Conservation (phyloP, 176 grass and related monocot genomes). For the Lolium perenne region DNA sequence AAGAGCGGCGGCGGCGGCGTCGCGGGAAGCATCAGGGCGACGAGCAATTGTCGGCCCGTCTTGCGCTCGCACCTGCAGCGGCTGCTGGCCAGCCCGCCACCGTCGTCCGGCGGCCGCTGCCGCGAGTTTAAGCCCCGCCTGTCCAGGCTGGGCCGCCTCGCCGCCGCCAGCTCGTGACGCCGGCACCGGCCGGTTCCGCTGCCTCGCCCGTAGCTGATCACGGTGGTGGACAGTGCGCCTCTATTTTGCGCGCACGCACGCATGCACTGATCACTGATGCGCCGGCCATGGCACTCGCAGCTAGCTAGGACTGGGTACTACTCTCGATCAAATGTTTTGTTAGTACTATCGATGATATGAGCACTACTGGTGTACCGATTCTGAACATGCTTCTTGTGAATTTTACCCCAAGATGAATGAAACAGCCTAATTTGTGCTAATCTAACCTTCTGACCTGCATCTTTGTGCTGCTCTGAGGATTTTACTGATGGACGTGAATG, state of each 20-base stretch:
- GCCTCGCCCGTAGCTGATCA: background rate
- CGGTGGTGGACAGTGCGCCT: slow-evolving; percentile 16
- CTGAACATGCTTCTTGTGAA: too few species aligned
- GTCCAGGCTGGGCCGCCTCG: slow-evolving; percentile 56
- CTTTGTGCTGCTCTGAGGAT: background rate
- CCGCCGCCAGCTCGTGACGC: slow-evolving; percentile 13
- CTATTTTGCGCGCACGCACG: slow-evolving; percentile 45
- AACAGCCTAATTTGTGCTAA: background rate
- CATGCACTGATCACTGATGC: too few species aligned
- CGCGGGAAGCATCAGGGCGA: background rate
- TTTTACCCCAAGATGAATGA: too few species aligned
- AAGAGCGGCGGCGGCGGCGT: background rate
- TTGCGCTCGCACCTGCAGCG: slow-evolving; percentile 63
- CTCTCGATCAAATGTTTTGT: background rate
- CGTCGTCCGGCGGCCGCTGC: slow-evolving; percentile 35
- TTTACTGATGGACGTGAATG: background rate
- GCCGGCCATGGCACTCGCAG: background rate
- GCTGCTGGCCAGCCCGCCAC: slow-evolving; percentile 45
- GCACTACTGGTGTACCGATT: too few species aligned
- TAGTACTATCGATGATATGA: background rate
- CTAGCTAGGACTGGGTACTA: background rate
- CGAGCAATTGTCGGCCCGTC: slow-evolving; percentile 29
- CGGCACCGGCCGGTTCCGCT: background rate
- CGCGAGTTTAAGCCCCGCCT: slow-evolving; percentile 66
- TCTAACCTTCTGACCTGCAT: background rate